Evolutionary conservation across 192 early-diverging fungal species (phyloP).

Genomic region (Polychytrium aggregatum): DNA sequence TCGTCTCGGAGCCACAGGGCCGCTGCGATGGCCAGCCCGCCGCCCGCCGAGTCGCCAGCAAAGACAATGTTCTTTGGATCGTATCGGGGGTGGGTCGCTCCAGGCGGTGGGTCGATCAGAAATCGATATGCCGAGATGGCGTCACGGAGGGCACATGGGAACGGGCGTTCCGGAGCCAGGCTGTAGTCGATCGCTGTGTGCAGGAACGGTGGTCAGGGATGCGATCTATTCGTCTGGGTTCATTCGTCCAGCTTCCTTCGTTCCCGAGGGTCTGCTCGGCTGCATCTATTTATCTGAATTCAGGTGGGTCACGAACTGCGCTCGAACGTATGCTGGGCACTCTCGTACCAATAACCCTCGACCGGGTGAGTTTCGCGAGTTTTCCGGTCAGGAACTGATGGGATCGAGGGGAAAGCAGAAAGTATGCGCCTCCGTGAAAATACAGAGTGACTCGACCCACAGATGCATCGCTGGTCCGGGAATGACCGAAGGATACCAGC

Average conservation of each 20-base stretch:
- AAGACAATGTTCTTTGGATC: conserved; percentile 28
- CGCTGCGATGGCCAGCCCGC: conserved; percentile 34
- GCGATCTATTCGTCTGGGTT: background rate
- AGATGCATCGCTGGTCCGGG: too few relatives aligned
- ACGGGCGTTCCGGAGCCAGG: conserved; percentile 66
- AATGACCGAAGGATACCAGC: too few relatives aligned
- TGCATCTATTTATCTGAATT: too few relatives aligned
- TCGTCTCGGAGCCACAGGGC: conserved; percentile 26
- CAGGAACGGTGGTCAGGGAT: too few relatives aligned
- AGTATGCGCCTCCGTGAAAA: conserved; percentile 13
- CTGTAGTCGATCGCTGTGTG: conserved; percentile 67
- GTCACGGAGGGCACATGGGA: conserved; percentile 75
- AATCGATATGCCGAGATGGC: conserved; percentile 62
- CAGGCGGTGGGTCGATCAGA: conserved; percentile 38
- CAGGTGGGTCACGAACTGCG: background rate
- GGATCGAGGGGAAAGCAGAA: conserved; percentile 20
- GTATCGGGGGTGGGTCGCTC: conserved; percentile 5
- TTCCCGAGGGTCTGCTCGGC: too few relatives aligned
- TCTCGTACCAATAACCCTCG: conserved; percentile 34
- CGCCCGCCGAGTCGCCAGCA: conserved; percentile 40
- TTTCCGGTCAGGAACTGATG: conserved; percentile 21
- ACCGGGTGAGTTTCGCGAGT: conserved; percentile 35
- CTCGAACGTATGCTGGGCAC: too few relatives aligned
- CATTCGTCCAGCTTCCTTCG: too few relatives aligned
- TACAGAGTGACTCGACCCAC: too few relatives aligned